Base-by-base conservation (phyloP, 192 early-diverging fungal genomes). In the Gigaspora rosea region DNA sequence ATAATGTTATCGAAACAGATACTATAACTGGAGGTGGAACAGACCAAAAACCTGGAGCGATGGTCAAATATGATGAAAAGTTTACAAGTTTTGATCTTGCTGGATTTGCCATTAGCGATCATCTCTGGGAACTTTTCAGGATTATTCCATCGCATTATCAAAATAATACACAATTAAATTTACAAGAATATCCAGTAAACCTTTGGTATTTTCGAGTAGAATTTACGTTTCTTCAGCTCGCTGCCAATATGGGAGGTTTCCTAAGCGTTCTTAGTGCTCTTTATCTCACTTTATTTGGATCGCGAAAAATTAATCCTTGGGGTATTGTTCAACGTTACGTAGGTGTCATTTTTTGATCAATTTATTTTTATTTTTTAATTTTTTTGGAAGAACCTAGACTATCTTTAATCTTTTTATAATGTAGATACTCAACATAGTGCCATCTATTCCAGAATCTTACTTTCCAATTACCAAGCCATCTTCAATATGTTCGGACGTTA, bases 181-280 rank as follows among this genome's bases (percentile, higher is more conserved):
- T 27, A 4, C 63, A 76, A 65, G 47, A 48, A 32, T 76, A 76
- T 76, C 62, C 74, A 9, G 62, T 76, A 32, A 7, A 13, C 18
- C 15, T 71, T 52, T 4, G 13, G 20, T 35, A 35, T 52, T 54
- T 33, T 56, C 49, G 48, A 18, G 32, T 71, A 54, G 70, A 71
- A 36, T 71, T 71, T 32, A 71, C 70, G 5, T 11, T 71, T 51
- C 52, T 71, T 36, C 70, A 71, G 36, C 11, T 71, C 22, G 62
- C 74, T 22, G 74, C 74, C 22, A 76, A 76, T 33, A 76, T 76
- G 74, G 74, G 74, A 16, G 74, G 74, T 27, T 76, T 76, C 35
- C 3, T 76, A 6, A 65, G 61, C 48, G 64, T 65, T 35, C 22
- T 76, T 33, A 64, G 61, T 35, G 74, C 62, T 16, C 1, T 20